Evolutionary conservation across 1,284 basidiomycete genomes (phyloP), one percentile per base, ranked within the genome.

Genomic region (Kalmanozyma brasiliensis): DNA sequence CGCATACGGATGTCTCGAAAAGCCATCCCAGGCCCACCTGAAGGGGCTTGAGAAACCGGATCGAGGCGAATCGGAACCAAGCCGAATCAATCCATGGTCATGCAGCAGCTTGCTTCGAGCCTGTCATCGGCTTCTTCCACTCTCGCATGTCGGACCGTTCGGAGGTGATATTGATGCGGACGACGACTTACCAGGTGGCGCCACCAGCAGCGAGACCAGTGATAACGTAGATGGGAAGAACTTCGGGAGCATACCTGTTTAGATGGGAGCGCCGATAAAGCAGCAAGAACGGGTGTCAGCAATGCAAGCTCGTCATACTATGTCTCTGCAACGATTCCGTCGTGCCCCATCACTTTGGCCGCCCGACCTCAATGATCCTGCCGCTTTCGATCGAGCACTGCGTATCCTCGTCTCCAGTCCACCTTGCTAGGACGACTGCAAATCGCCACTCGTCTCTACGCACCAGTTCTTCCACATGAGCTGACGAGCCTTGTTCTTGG

Each of bases 191-290:
- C 78, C 78, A 80, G 17, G 63, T 58, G 35, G 78, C 77, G 49
- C 74, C 78, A 36, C 64, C 76, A 23, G 64, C 57, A 35, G 78
- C 78, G 23, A 72, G 57, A 55, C 65, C 78, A 33, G 73, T 78
- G 44, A 80, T 71, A 36, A 74, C 56, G 47, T 73, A 68, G 53
- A 80, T 79, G 37, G 78, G 78, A 33, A 77, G 55, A 41, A 76
- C 71, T 51, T 74, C 74, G 20, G 72, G 60, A 14, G 65, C 48
- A 51, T 71, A 73, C 71, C 72, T 73, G 43, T 45, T 17, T 20
- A 33, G 23, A 26, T 32, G 14, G 23, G 4, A 9, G 30, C 30
- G 14, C 4, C 6, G 3, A 24, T 38, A 17, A 23, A 26, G 23
- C 11, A 32, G 17, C 3, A 19, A 20, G 16, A 23, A 5, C 38